phyloP scores from a whole-genome alignment of 345 rosid genomes.

The Zanthoxylum bungeanum region DNA sequence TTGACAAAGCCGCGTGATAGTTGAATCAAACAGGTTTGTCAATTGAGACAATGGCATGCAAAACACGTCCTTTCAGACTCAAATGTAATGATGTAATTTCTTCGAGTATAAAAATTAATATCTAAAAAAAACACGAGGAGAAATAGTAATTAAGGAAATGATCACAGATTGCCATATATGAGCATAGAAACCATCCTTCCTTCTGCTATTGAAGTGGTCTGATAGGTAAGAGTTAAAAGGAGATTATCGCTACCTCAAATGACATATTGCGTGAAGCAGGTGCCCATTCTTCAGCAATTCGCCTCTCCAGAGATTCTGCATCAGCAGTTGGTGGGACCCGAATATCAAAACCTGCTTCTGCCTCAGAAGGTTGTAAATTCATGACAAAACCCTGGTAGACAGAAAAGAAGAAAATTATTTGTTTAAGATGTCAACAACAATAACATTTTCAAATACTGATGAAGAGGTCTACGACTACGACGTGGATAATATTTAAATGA shows the following conservation, averaged over 20 bases:
- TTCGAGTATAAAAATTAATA: neutral
- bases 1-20: too few species aligned
- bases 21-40: neutral
- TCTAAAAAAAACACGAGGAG: too few species aligned
- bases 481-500: neutral
- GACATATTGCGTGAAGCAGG: constrained; percentile 90
- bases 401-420: constrained; percentile 12
- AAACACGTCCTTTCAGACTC: neutral
- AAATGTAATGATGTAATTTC: neutral
- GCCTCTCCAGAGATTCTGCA: constrained; percentile 68
- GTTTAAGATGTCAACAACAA: neutral
- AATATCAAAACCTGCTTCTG: constrained; percentile 94
- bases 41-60: neutral
- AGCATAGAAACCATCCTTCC: neutral
- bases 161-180: neutral
- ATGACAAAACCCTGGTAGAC: constrained; percentile 77
- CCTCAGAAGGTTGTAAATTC: constrained; percentile 98
- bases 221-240: neutral
- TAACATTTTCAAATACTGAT: too few species aligned
- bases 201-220: neutral
- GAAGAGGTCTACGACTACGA: too few species aligned
- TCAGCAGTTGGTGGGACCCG: constrained; percentile 77
- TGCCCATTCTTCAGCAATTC: constrained; percentile 96
- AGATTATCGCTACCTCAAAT: constrained; percentile 51
- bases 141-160: too few species aligned